Conservation (phyloP, 2,329 filamentous ascomycete species). For the Cryphonectria naterciae region DNA sequence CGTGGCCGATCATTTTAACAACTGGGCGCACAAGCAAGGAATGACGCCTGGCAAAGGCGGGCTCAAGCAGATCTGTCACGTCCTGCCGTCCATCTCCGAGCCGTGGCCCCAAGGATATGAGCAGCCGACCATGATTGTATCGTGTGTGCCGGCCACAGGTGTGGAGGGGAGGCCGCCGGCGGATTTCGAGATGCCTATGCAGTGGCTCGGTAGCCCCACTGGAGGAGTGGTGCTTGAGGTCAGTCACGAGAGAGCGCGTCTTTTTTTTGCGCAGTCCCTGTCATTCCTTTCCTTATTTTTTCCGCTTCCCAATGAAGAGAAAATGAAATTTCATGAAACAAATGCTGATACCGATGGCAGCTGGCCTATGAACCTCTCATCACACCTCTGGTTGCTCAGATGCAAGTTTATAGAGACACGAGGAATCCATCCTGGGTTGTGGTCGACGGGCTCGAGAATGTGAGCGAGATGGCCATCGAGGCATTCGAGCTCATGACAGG, state of each 20-base stretch:
- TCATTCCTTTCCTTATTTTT: background rate
- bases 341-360: slow-evolving; percentile 36
- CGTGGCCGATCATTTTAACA: slow-evolving; percentile 70
- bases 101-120: slow-evolving; percentile 66
- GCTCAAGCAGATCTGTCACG: slow-evolving; percentile 47
- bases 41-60: slow-evolving; percentile 41
- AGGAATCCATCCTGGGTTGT: slow-evolving; percentile 68
- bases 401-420: slow-evolving; percentile 54
- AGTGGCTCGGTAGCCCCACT: slow-evolving; percentile 72
- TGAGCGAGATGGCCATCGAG: slow-evolving; percentile 75
- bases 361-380: slow-evolving; percentile 72
- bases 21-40: slow-evolving; percentile 45
- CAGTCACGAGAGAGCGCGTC: slow-evolving; percentile 16
- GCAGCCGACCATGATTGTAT: slow-evolving; percentile 72
- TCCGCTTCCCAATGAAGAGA: background rate
- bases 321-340: background rate
- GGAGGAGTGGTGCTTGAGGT: slow-evolving; percentile 74
- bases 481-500: slow-evolving; percentile 79
- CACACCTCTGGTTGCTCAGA: slow-evolving; percentile 70
- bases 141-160: slow-evolving; percentile 70
- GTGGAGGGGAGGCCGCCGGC: slow-evolving; percentile 64
- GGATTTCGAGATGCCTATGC: slow-evolving; percentile 69
- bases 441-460: slow-evolving; percentile 72
- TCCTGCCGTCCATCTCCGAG: slow-evolving; percentile 61
- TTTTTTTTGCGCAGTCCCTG: background rate